phyloP scores from a whole-genome alignment of 2,329 filamentous ascomycete species.

The Chrysosporium queenslandicum region DNA sequence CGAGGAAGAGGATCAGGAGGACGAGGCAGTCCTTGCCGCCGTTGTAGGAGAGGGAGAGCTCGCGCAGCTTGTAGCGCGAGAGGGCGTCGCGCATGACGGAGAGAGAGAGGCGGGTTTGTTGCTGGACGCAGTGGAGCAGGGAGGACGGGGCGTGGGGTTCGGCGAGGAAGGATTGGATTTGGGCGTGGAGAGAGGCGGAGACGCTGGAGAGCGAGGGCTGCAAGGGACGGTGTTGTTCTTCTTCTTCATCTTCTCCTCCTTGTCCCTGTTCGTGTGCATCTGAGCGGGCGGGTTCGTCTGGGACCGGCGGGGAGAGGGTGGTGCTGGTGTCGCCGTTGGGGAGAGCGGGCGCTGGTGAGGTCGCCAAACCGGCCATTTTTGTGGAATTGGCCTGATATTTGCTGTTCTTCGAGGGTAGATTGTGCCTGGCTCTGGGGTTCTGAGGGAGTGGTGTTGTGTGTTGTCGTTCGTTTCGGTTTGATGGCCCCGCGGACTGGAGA shows the following conservation, averaged over 20 bases:
- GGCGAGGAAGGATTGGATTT: conserved; percentile 56
- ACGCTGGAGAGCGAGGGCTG: conserved; percentile 42
- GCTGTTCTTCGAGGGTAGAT: too few species aligned
- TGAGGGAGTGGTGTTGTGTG: too few species aligned
- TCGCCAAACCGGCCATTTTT: neutral
- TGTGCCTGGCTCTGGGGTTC: too few species aligned
- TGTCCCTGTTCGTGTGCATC: too few species aligned
- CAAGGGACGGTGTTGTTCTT: neutral
- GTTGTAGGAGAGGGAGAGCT: conserved; percentile 89
- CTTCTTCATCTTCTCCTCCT: too few species aligned
- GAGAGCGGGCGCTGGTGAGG: neutral
- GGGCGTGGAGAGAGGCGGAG: conserved; percentile 52
- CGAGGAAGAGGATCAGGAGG: conserved; percentile 75
- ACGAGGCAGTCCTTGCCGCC: conserved; percentile 97
- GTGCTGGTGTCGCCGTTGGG: neutral
- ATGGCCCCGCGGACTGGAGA: neutral
- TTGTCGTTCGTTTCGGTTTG: neutral
- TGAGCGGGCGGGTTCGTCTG: too few species aligned
- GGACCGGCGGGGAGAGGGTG: too few species aligned
- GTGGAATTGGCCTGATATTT: neutral
- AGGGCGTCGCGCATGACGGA: conserved; percentile 66
- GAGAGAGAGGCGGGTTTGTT: conserved; percentile 62
- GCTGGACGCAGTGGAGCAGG: conserved; percentile 55
- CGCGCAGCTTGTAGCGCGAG: conserved; percentile 61
- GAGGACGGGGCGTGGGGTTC: conserved; percentile 48